These are phyloP conservation scores for Phytophthora brassicae DNA, from an alignment of 352 stramenopile species.

Conservation along the genomic window DNA sequence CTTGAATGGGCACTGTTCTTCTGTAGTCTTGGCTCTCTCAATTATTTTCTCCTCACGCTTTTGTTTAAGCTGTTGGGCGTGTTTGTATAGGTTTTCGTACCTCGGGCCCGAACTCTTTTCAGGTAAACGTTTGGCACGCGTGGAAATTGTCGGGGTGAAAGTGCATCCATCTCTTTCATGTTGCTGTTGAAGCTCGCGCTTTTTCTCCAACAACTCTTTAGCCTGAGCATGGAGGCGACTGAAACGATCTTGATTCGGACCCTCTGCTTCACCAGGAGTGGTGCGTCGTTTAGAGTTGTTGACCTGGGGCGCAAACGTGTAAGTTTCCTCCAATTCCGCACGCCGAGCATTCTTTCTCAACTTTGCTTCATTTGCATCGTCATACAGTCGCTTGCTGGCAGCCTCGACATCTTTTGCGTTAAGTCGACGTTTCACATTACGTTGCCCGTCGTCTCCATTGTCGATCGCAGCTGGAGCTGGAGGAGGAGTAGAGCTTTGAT, in stretches of 20 bases:
- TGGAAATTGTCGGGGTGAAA: conserved; percentile 71
- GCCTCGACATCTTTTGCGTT: conserved; percentile 54
- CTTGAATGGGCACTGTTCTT: conserved; percentile 77
- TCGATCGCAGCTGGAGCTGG: neutral
- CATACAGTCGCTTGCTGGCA: conserved; percentile 61
- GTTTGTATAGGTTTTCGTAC: conserved; percentile 79
- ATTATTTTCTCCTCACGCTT: conserved; percentile 73
- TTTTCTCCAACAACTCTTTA: conserved; percentile 52
- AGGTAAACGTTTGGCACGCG: conserved; percentile 56
- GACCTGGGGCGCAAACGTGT: conserved; percentile 61
- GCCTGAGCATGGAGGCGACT: conserved; percentile 53
- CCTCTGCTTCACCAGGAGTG: conserved; percentile 28
- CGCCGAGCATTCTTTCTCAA: conserved; percentile 55
- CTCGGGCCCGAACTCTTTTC: conserved; percentile 39
- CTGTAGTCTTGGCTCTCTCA: conserved; percentile 51
- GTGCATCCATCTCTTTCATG: conserved; percentile 54
- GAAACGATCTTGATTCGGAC: conserved; percentile 47
- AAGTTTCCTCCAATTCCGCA: conserved; percentile 53
- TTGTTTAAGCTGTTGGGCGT: conserved; percentile 62
- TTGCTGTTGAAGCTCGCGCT: conserved; percentile 57
- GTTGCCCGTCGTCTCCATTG: conserved; percentile 11
- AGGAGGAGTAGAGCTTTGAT: neutral
- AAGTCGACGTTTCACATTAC: conserved; percentile 55
- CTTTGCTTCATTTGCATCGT: conserved; percentile 60
- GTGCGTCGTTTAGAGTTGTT: conserved; percentile 53